phyloP scores from a whole-genome alignment of 176 grass and related monocot species.

The Oropetium thomaeum region DNA sequence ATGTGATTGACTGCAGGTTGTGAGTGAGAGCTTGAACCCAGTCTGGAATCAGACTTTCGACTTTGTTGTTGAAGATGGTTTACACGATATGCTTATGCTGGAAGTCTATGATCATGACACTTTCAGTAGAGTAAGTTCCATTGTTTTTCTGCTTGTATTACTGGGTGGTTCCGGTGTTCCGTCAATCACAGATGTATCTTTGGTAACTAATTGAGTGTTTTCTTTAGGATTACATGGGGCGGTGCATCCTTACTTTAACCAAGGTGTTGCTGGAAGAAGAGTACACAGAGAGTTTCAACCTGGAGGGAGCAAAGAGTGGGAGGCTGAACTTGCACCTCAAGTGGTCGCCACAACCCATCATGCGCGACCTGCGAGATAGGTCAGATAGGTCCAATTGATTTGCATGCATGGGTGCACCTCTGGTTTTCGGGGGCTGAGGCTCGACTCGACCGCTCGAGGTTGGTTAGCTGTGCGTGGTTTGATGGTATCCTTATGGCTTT shows the following conservation, averaged over 20 bases:
- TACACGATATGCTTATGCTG: conserved; percentile 96
- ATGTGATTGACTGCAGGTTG: conserved; percentile 50
- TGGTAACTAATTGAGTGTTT: conserved; percentile 19
- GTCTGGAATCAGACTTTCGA: conserved; percentile 89
- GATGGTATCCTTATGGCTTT: conserved; percentile 9
- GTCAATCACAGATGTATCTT: background rate
- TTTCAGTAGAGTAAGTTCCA: conserved; percentile 68
- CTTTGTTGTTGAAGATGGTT: conserved; percentile 91
- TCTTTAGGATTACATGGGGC: conserved; percentile 76
- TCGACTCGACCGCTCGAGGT: no score
- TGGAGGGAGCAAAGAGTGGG: conserved; percentile 80
- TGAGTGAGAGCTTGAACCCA: conserved; percentile 83
- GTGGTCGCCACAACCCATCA: conserved; percentile 72
- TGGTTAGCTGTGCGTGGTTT: background rate
- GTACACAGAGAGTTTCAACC: conserved; percentile 57
- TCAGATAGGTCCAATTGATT: conserved; percentile 15
- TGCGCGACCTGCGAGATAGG: conserved; percentile 41
- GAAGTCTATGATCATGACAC: conserved; percentile 96
- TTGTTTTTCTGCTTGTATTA: background rate
- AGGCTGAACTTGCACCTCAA: conserved; percentile 86
- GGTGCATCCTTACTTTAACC: conserved; percentile 81
- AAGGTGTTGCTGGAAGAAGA: conserved; percentile 86
- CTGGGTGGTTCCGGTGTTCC: background rate
- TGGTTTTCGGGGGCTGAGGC: background rate
- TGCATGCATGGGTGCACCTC: background rate